phyloP scores from a whole-genome alignment of 2,329 filamentous ascomycete genomes.

The Epichloe aotearoae region DNA sequence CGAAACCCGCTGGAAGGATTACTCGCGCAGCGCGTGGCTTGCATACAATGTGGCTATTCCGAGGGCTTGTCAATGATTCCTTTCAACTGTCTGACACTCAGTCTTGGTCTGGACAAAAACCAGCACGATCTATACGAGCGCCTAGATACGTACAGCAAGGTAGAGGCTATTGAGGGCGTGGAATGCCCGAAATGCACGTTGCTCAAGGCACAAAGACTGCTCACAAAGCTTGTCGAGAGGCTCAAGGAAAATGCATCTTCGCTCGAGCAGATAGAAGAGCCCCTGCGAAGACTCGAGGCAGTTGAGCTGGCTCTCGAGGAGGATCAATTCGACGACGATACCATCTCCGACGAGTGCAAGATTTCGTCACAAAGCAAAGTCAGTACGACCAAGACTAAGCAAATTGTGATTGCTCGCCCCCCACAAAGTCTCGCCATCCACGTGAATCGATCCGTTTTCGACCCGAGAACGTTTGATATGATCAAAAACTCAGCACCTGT shows the following conservation, averaged over 20 bases:
- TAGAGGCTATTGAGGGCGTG: conserved; percentile 79
- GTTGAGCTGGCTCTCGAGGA: conserved; percentile 62
- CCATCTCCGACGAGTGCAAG: conserved; percentile 48
- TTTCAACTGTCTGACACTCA: conserved; percentile 87
- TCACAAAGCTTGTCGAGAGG: conserved; percentile 33
- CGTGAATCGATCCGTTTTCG: conserved; percentile 83
- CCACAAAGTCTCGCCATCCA: conserved; percentile 75
- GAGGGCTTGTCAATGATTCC: conserved; percentile 83
- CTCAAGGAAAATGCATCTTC: conserved; percentile 21
- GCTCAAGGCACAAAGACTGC: conserved; percentile 37
- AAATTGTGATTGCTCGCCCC: conserved; percentile 76
- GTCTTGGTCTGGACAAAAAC: conserved; percentile 49
- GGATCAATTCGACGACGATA: conserved; percentile 65
- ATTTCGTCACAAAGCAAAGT: conserved; percentile 56
- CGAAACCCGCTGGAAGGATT: conserved; percentile 79
- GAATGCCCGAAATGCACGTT: conserved; percentile 88
- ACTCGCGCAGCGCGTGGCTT: conserved; percentile 78
- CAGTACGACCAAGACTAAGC: conserved; percentile 74
- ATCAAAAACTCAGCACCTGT: conserved; percentile 76
- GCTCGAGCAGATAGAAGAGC: conserved; percentile 38
- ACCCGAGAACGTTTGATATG: conserved; percentile 65
- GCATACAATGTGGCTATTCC: conserved; percentile 71
- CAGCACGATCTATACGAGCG: conserved; percentile 64
- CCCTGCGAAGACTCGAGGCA: conserved; percentile 43
- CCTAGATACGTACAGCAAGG: conserved; percentile 68